phyloP scores from a whole-genome alignment of 371 early-diverging fungal genomes.

The Syncephalastrum contaminatum region DNA sequence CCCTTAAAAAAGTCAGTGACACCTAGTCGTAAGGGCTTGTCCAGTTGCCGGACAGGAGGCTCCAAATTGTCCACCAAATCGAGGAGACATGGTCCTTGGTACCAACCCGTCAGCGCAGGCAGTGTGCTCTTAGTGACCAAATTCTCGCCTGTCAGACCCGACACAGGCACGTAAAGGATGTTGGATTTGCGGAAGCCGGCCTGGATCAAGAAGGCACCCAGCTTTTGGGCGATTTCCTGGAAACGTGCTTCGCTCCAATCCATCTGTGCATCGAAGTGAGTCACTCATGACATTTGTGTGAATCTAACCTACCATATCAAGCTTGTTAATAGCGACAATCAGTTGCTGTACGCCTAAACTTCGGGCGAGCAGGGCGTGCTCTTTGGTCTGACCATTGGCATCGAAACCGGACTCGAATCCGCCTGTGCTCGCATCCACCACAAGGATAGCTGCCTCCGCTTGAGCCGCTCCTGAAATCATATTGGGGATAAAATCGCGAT shows the following conservation, averaged over 20 bases:
- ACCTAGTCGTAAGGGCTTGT: conserved; percentile 80
- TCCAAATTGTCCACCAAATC: conserved; percentile 61
- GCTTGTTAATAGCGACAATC: conserved; percentile 91
- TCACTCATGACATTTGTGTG: not conserved
- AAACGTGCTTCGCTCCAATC: conserved; percentile 81
- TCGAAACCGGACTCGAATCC: conserved; percentile 99
- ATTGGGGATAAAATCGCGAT: conserved; percentile 98
- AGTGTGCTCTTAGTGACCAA: conserved; percentile 47
- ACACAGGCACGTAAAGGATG: conserved; percentile 80
- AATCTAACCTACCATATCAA: conserved; percentile 67
- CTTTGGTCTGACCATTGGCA: conserved; percentile 95
- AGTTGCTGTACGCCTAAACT: conserved; percentile 88
- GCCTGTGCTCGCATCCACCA: conserved; percentile 88
- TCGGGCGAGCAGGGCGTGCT: conserved; percentile 89
- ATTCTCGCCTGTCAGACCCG: conserved; percentile 90
- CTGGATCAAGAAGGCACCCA: conserved; percentile 66
- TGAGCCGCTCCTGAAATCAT: conserved; percentile 99
- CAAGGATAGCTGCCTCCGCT: conserved; percentile 96
- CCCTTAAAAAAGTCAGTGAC: conserved; percentile 88
- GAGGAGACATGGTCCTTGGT: conserved; percentile 63
- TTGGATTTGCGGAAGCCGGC: conserved; percentile 76
- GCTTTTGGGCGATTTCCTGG: conserved; percentile 63
- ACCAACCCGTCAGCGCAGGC: conserved; percentile 60
- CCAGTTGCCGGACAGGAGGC: conserved; percentile 72
- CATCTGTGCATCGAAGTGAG: conserved; percentile 30